Base-by-base conservation (phyloP, 176 grass and related monocot genomes). In the Oryza coarctata region DNA sequence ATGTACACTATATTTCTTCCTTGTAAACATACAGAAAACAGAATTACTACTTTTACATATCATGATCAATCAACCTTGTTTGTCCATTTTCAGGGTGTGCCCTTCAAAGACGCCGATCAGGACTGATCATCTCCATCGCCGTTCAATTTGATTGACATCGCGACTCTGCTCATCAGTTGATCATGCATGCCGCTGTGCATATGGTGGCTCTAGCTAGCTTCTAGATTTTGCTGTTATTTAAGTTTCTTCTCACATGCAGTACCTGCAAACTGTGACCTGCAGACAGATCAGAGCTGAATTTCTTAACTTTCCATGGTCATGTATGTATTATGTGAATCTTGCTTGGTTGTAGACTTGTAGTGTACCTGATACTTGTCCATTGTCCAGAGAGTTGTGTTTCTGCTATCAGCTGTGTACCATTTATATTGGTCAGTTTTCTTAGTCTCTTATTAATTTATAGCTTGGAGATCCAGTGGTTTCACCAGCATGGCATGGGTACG, bases 21-120 rank as follows among this genome's bases (percentile, higher is more conserved):
- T 50, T 50, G 1, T 50, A 50, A 17, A 50, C 3, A 7, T 7
- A 60, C 9, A 1, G 14, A 8, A 55, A 1, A 9, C 3, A 47
- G 44, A 25, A 20, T 20, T 50, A 2, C 47, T 18, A 0, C 15
- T 50, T 20, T 60, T 71, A 26, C 68, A 44, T 9, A 25, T 7
- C 70, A 72, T 45, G 3, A 47, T 26, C 40, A 72, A 47, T 26
- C 36, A n/a, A 39, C 23, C 2, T 18, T 73, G 26, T 15, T 9
- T 22, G 43, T 50, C 27, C 7, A 47, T 45, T 23, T 26, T 38
- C 50, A 86, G 83, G 75, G 70, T 86, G 17, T 81, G 85, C 49
- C 77, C 85, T 74, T 81, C 85, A 9, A 86, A 86, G 77, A 86
- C 83, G 43, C 83, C 83, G 26, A 58, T 86, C 40, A 86, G 52